Evolutionary conservation across 2,329 filamentous ascomycete species (phyloP), one percentile per base, ranked within the genome.

Genomic region (Colletotrichum sp.): DNA sequence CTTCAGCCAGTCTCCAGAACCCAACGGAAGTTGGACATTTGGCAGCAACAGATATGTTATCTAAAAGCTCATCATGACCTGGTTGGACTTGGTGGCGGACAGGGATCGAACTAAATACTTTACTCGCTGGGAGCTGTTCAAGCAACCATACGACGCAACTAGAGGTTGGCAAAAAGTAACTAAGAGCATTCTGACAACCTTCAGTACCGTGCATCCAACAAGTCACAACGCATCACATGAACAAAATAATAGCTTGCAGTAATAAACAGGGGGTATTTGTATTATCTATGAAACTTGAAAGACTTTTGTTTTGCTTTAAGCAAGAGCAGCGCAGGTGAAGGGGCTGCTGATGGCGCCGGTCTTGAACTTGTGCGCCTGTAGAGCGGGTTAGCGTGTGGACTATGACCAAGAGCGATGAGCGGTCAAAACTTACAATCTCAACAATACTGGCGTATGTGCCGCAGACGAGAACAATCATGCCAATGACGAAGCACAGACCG

Each of bases 371-470:
- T 65, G 57, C 16, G 64, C 66, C 76, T 78, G 52, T 9, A 10
- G 8, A 18, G 7, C 18, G 30, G 34, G 49, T 75, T 57, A 76
- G 36, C 34, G 24, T 18, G 13, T 12, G 59, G 18, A 12, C 8
- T 34, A 8, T 62, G 15, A 10, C 30, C 3, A 5, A n/a, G 32
- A 36, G 7, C 26, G 3, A 10, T 16, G 13, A 30, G 39, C 8
- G 16, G 8, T 15, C n/a, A 34, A 57, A 32, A 76, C 76, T 78
- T 39, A 78, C 74, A 63, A 78, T 78, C 65, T 78, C 76, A 15
- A 71, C 76, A 18, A 78, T 78, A 12, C 75, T 82, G 59, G 83
- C 80, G 34, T 84, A 84, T 15, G 83, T 84, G 68, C 83, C 83
- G 39, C 81, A 80, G 6, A 83, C 81, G 2, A 84, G 81, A 7